Conservation (phyloP, 257 asterid species). For the Orobanche coerulescens region DNA sequence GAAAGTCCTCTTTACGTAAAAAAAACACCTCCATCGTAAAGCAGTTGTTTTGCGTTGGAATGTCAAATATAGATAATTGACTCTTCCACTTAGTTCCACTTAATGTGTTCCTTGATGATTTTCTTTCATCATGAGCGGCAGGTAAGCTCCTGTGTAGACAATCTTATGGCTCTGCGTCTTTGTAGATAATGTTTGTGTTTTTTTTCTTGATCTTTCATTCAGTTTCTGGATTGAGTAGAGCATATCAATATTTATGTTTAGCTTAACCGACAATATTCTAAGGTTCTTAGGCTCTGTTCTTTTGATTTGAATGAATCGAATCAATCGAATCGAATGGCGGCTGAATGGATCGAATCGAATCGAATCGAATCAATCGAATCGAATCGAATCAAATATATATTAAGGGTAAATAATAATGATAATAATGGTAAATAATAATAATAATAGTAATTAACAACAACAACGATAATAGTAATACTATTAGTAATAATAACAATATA, state of each 20-base stretch:
- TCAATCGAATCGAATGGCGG: no score
- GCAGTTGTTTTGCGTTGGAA: not conserved
- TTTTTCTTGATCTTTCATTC: not conserved
- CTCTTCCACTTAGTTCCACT: not conserved
- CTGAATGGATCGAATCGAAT: no score
- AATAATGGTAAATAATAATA: no score
- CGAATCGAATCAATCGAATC: no score
- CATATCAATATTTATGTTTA: not conserved
- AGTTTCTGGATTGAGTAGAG: conserved; percentile 3
- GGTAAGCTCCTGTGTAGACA: not conserved
- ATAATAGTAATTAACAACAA: no score
- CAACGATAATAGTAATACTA: no score
- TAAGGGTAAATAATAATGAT: no score
- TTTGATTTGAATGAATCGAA: no score
- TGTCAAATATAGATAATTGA: not conserved
- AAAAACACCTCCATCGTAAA: not conserved
- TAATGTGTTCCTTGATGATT: conserved; percentile 9
- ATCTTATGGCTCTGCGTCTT: not conserved
- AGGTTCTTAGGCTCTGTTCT: no score
- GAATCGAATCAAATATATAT: no score
- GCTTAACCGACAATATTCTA: not conserved
- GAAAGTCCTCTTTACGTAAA: not conserved
- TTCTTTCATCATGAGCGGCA: not conserved
- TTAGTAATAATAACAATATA: no score
- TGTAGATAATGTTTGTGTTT: conserved; percentile 3